A percentile compares a stretch with the other conserved stretches of the same genome.
Conservation (phyloP, 305 asterid genomes). For the Fraxinus dipetala region DNA sequence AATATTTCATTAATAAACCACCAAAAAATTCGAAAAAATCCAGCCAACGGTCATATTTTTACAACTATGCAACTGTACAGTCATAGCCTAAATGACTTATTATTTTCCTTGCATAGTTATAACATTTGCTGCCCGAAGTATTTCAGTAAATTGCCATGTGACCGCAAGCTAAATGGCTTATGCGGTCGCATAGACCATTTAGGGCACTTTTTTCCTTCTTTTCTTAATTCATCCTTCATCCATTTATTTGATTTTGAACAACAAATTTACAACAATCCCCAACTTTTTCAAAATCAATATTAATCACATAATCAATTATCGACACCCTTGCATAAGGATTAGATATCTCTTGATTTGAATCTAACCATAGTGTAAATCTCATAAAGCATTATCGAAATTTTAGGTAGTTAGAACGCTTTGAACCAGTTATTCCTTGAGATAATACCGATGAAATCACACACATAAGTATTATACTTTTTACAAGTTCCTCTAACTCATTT, state of each 20-base stretch:
- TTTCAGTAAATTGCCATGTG: not conserved
- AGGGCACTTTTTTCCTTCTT: too few species aligned
- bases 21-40: too few species aligned
- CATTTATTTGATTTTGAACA: not conserved
- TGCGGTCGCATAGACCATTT: not conserved
- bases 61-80: too few species aligned
- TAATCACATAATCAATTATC: not conserved
- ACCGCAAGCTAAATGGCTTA: not conserved
- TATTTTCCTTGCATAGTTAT: too few species aligned
- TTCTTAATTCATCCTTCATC: not conserved
- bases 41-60: not conserved
- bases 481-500: not conserved
- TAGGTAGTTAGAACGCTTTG: not conserved
- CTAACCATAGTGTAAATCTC: not conserved
- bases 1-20: not conserved
- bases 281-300: not conserved
- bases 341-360: not conserved
- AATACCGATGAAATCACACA: not conserved
- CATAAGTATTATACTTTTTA: too few species aligned
- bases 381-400: too few species aligned
- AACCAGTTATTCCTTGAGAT: too few species aligned
- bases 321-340: not conserved
- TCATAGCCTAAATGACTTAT: not conserved
- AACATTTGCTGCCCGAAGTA: too few species aligned
- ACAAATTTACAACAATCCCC: not conserved